A percentile compares a stretch with the other conserved stretches of the same genome.
Conservation (phyloP, 495 filamentous ascomycete species). For the Aspergillus olivimuriae region DNA sequence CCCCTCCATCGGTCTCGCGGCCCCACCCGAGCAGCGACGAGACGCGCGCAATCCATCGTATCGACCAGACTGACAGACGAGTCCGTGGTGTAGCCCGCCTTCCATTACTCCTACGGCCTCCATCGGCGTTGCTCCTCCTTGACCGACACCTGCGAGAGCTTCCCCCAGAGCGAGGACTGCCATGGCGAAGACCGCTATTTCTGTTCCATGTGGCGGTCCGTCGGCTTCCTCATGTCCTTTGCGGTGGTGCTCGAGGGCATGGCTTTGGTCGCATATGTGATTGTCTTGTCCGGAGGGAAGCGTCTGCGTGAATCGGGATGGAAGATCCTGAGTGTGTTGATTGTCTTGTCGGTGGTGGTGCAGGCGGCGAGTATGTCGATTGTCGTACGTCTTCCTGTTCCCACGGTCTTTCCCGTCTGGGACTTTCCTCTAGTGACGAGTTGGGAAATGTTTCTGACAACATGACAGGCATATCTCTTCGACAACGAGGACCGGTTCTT, state of each 20-base stretch:
- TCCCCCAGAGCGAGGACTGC: constrained; percentile 61
- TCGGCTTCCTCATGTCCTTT: constrained; percentile 82
- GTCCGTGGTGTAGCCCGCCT: constrained; percentile 22
- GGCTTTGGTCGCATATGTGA: constrained; percentile 64
- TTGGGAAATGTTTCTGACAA: background rate
- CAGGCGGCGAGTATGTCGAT: constrained; percentile 69
- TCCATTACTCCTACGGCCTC: constrained; percentile 70
- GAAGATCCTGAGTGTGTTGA: constrained; percentile 60
- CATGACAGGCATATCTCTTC: constrained; percentile 65
- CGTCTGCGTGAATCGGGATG: constrained; percentile 70
- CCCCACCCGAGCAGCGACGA: background rate
- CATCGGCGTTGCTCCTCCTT: constrained; percentile 71
- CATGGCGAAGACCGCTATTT: constrained; percentile 66
- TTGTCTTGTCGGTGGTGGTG: constrained; percentile 53
- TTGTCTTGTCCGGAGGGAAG: constrained; percentile 71
- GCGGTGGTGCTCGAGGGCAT: constrained; percentile 70
- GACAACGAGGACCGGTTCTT: constrained; percentile 83
- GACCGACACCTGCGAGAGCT: constrained; percentile 48
- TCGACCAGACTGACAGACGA: too few species aligned
- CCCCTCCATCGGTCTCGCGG: background rate
- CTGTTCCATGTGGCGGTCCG: constrained; percentile 85
- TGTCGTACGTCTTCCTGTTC: constrained; percentile 77
- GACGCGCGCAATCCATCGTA: too few species aligned
- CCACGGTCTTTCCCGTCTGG: too few species aligned
- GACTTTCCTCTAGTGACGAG: too few species aligned